phyloP scores from a whole-genome alignment of 805 yeast genomes.

The Yarrowia keelungensis region DNA sequence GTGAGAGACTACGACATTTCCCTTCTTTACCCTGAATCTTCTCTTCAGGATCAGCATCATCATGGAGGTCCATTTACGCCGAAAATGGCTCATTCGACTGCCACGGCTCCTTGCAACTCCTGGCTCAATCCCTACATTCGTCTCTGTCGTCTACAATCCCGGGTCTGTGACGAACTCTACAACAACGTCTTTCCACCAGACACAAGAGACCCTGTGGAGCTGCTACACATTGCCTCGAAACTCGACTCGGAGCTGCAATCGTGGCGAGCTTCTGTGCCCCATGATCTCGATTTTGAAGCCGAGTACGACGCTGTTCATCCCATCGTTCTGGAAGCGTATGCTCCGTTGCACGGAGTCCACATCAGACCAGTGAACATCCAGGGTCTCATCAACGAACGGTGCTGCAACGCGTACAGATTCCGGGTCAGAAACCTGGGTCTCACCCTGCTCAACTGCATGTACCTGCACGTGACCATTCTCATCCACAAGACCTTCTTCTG shows the following conservation, averaged over 20 bases:
- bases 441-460: slow-evolving; percentile 31
- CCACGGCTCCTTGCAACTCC: slow-evolving; percentile 16
- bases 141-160: slow-evolving; percentile 5
- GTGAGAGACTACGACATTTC: slow-evolving; percentile 22
- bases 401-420: slow-evolving; percentile 22
- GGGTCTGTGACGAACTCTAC: slow-evolving; percentile 26
- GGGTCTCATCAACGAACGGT: slow-evolving; percentile 30
- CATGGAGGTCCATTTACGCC: background rate
- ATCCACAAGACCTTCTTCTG: slow-evolving; percentile 33
- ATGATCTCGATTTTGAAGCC: slow-evolving; percentile 17
- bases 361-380: slow-evolving; percentile 9
- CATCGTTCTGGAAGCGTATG: slow-evolving; percentile 11
- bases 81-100: background rate
- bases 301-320: slow-evolving; percentile 33
- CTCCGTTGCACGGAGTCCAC: slow-evolving; percentile 12
- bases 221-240: slow-evolving; percentile 5
- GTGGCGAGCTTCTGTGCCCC: slow-evolving; percentile 12
- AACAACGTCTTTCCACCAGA: slow-evolving; percentile 15
- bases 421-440: slow-evolving; percentile 14
- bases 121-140: slow-evolving; percentile 15
- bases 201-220: slow-evolving; percentile 11
- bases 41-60: slow-evolving; percentile 1
- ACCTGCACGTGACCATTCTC: slow-evolving; percentile 25
- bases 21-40: background rate
- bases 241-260: slow-evolving; percentile 23